Conservation (phyloP, 805 yeast genomes). For the Starmerella riodocensis region DNA sequence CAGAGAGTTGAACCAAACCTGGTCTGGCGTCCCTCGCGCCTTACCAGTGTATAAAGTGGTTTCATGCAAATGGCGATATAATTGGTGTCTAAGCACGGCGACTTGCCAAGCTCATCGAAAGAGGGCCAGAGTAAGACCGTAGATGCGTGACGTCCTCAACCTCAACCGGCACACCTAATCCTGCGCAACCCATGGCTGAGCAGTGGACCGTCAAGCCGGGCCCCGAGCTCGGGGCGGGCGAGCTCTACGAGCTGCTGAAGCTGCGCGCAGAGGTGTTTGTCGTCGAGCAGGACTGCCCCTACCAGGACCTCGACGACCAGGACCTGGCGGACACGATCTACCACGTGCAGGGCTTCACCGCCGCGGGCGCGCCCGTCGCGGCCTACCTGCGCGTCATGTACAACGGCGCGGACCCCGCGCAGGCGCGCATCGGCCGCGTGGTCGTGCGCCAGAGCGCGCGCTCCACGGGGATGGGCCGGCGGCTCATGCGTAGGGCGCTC, state of each 20-base stretch:
- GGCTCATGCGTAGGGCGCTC: constrained; percentile 5
- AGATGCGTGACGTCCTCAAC: too few species aligned
- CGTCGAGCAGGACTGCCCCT: constrained; percentile 22
- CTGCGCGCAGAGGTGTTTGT: constrained; percentile 19
- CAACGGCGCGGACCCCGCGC: neutral
- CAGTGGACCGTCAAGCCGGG: constrained; percentile 13
- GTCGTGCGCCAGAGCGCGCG: constrained; percentile 13
- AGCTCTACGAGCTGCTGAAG: constrained; percentile 14
- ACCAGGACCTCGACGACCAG: constrained; percentile 19
- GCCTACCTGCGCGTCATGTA: constrained; percentile 13
- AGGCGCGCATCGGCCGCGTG: constrained; percentile 19
- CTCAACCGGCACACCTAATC: neutral
- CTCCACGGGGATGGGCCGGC: constrained; percentile 16
- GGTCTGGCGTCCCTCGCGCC: too few species aligned
- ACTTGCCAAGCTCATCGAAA: too few species aligned
- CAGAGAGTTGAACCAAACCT: too few species aligned
- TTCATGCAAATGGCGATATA: too few species aligned
- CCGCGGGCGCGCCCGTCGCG: constrained; percentile 3
- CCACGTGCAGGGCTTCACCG: constrained; percentile 14
- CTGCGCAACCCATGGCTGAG: neutral
- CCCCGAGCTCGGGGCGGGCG: constrained; percentile 8
- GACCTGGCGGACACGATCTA: constrained; percentile 12
- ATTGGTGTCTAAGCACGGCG: too few species aligned
- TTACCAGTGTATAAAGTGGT: too few species aligned
- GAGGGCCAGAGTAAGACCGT: too few species aligned